Conservation (phyloP, 257 asterid species). For the Agastache rugosa region DNA sequence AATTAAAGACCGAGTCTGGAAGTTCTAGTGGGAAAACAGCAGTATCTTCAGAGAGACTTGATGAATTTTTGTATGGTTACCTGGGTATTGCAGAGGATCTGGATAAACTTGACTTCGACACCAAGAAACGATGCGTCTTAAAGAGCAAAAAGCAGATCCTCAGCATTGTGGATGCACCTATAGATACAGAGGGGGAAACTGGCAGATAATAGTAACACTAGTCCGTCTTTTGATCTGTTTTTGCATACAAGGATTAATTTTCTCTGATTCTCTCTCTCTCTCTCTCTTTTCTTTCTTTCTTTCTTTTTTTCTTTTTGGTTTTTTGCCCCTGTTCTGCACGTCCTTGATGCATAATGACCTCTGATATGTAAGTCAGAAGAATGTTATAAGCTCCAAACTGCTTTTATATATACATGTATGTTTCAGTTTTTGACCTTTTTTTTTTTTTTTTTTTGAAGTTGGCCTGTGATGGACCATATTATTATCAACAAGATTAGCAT, state of each 20-base stretch:
- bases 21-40: conserved; percentile 33
- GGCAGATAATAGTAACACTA: neutral
- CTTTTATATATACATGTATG: neutral
- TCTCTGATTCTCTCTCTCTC: neutral
- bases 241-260: neutral
- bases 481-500: neutral
- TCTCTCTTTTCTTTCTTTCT: no score
- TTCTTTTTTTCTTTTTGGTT: no score
- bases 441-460: neutral
- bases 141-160: conserved; percentile 69
- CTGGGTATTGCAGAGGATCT: conserved; percentile 72
- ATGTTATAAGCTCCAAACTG: neutral
- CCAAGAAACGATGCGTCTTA: conserved; percentile 58
- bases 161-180: conserved; percentile 50
- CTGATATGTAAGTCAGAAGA: neutral
- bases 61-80: conserved; percentile 58
- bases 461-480: neutral
- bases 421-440: neutral
- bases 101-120: conserved; percentile 67
- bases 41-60: conserved; percentile 32
- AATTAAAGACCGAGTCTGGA: conserved; percentile 32
- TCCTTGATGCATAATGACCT: neutral
- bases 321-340: neutral
- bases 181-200: conserved; percentile 11
- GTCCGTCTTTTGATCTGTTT: neutral